phyloP scores from a whole-genome alignment of 495 filamentous ascomycete genomes.

The Daldinia grandis region DNA sequence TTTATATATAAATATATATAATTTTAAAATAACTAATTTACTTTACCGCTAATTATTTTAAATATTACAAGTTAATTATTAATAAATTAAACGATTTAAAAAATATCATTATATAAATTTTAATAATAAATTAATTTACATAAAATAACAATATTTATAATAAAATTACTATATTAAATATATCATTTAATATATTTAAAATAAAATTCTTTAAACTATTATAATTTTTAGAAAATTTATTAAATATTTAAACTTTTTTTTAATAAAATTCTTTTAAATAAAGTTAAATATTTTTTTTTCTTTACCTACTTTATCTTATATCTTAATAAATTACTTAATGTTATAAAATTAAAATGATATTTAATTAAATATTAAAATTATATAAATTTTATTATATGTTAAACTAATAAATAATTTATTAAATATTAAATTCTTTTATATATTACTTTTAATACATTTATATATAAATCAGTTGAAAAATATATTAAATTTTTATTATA shows the following conservation, averaged over 20 bases:
- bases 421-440: neutral
- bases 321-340: neutral
- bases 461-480: neutral
- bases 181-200: neutral
- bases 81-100: constrained; percentile 1
- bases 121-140: neutral
- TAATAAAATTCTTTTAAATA: neutral
- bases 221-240: neutral
- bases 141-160: neutral
- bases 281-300: neutral
- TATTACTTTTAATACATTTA: neutral
- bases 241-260: neutral
- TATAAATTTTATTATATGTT: neutral
- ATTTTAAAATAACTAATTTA: constrained; percentile 5
- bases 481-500: constrained; percentile 5
- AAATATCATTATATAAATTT: neutral
- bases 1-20: neutral
- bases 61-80: constrained; percentile 2
- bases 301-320: neutral
- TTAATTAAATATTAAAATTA: neutral
- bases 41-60: neutral
- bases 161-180: neutral
- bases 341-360: neutral
- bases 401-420: constrained; percentile 1
- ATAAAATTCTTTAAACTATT: neutral